Conservation (phyloP, 306 rosid species). For the Mimosa bimucronata region DNA sequence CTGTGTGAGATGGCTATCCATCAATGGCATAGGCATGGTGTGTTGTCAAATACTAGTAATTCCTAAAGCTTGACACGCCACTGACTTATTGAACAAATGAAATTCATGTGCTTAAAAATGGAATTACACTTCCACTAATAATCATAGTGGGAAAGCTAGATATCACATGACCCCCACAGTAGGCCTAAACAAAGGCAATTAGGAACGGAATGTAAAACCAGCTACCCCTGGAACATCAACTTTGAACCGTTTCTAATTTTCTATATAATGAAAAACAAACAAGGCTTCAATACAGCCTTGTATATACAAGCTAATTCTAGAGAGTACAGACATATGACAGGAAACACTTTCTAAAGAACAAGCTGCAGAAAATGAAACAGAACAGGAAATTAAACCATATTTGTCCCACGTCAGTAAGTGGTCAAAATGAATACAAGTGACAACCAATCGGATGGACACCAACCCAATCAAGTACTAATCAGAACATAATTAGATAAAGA, state of each 20-base stretch:
- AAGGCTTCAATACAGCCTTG: background rate
- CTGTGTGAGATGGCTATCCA: constrained; percentile 67
- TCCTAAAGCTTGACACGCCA: too few relatives aligned
- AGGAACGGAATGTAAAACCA: background rate
- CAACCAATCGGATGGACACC: background rate
- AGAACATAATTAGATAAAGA: too few relatives aligned
- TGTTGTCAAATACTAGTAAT: constrained; percentile 84
- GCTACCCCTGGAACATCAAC: background rate
- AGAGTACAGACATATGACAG: background rate
- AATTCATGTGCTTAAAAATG: background rate
- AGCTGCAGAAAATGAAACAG: background rate
- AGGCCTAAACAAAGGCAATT: background rate
- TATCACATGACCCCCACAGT: background rate
- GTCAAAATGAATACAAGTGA: background rate
- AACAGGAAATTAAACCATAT: background rate
- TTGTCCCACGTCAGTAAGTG: background rate
- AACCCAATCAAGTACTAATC: too few relatives aligned
- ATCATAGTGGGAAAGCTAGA: background rate
- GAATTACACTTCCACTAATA: background rate
- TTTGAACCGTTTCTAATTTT: background rate
- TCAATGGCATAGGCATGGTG: constrained; percentile 83
- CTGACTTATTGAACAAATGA: too few relatives aligned
- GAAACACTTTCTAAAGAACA: background rate
- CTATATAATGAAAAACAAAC: background rate
- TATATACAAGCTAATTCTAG: background rate